Percentiles rank a stretch among this genome's conserved stretches.
phyloP scores from a whole-genome alignment of 306 rosid genomes.

The Mucuna pruriens region DNA sequence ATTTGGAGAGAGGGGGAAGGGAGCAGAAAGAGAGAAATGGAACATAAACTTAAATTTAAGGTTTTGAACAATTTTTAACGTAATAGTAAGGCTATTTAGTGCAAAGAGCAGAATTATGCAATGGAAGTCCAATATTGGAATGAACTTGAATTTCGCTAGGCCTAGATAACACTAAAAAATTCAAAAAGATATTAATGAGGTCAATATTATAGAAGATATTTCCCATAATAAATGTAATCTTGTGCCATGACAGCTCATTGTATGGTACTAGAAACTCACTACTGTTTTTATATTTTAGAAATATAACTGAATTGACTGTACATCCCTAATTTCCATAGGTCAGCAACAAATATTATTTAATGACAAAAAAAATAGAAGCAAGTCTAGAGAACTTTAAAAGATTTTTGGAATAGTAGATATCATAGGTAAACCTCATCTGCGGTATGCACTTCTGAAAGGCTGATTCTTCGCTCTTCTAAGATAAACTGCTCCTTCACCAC shows the following conservation, averaged over 20 bases:
- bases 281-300: neutral
- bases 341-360: neutral
- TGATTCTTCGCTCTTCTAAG: slow-evolving; percentile 78
- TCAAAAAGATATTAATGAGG: slow-evolving; percentile 2
- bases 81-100: neutral
- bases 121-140: neutral
- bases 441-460: slow-evolving; percentile 83
- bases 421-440: slow-evolving; percentile 77
- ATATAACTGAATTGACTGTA: neutral
- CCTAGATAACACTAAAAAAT: neutral
- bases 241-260: neutral
- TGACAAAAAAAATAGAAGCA: neutral
- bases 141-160: neutral
- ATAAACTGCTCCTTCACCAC: slow-evolving; percentile 71
- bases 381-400: neutral
- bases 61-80: neutral
- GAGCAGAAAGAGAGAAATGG: neutral
- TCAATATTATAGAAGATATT: neutral
- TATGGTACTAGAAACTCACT: neutral
- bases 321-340: slow-evolving; percentile 9
- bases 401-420: slow-evolving; percentile 10
- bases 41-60: neutral
- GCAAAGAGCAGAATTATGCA: neutral
- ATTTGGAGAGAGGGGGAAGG: neutral
- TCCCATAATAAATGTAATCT: neutral